phyloP scores from a whole-genome alignment of 2,329 filamentous ascomycete genomes.

The Arthroderma sp. region DNA sequence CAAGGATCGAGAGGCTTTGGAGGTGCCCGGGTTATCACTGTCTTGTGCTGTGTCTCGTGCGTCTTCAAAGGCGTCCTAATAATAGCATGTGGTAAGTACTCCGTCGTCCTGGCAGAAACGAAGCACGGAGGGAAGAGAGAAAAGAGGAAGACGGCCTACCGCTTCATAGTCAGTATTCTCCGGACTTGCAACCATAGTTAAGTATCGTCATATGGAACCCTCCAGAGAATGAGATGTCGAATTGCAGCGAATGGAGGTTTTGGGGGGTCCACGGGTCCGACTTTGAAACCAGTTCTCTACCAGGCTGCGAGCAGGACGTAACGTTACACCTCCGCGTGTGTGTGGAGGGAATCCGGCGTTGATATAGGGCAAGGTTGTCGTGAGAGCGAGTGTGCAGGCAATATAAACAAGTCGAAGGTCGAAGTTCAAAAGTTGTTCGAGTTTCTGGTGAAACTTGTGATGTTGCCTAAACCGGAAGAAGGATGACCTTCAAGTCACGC shows the following conservation, averaged over 20 bases:
- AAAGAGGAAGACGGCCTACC: slow-evolving; percentile 19
- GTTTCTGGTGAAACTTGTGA: not conserved
- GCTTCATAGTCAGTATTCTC: slow-evolving; percentile 35
- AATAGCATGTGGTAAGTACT: not conserved
- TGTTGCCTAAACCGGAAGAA: not conserved
- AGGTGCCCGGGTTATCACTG: slow-evolving; percentile 21
- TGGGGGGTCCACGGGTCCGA: not conserved
- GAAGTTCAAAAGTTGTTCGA: not conserved
- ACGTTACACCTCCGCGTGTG: not conserved
- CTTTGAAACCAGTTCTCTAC: not conserved
- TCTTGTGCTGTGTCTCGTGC: slow-evolving; percentile 47
- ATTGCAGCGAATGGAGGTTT: not conserved
- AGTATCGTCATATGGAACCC: slow-evolving; percentile 7
- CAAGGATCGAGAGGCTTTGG: slow-evolving; percentile 48
- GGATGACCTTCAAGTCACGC: slow-evolving; percentile 1
- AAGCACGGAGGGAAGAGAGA: not conserved
- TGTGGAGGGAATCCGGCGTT: not conserved
- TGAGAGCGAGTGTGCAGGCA: not conserved
- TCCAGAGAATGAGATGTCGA: not conserved
- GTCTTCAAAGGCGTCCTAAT: slow-evolving; percentile 71
- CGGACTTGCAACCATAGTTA: slow-evolving; percentile 28
- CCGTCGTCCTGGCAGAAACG: not conserved
- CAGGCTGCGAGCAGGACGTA: not conserved
- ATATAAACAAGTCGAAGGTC: not conserved
- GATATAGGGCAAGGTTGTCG: not conserved